A percentile compares a stretch with the other conserved stretches of the same genome.
Conservation (phyloP, 106 monocot species). For the Xerophyta viscosa region DNA sequence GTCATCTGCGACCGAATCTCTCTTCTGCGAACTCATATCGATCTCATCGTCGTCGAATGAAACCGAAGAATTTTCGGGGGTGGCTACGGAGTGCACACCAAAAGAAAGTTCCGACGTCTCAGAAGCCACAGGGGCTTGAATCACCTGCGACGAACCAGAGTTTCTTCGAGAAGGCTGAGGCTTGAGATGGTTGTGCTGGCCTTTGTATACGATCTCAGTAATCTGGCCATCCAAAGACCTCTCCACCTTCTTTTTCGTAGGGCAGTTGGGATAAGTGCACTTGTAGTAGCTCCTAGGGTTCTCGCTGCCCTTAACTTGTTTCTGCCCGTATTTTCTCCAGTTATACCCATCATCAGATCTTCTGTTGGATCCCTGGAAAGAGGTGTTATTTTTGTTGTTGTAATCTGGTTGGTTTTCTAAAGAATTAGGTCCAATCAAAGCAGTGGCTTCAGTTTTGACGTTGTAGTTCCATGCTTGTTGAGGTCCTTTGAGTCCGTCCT, state of each 20-base stretch:
- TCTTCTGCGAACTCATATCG: slow-evolving; percentile 24
- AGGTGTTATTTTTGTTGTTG: neutral
- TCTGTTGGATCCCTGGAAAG: slow-evolving; percentile 8
- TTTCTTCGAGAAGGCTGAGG: slow-evolving; percentile 34
- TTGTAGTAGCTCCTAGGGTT: slow-evolving; percentile 52
- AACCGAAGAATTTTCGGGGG: slow-evolving; percentile 45
- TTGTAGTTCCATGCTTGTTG: slow-evolving; percentile 17
- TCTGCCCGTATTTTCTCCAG: slow-evolving; percentile 61
- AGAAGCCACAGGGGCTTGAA: neutral
- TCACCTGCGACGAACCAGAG: slow-evolving; percentile 5
- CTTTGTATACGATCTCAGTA: slow-evolving; percentile 54
- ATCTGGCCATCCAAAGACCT: slow-evolving; percentile 35
- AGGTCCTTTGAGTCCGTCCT: too few relatives aligned
- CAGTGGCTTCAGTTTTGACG: slow-evolving; percentile 4
- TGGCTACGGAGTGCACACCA: slow-evolving; percentile 20
- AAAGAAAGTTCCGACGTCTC: slow-evolving; percentile 22
- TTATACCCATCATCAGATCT: slow-evolving; percentile 48
- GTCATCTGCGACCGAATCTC: slow-evolving; percentile 7
- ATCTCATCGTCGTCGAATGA: slow-evolving; percentile 40
- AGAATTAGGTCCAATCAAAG: slow-evolving; percentile 10
- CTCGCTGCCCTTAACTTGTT: slow-evolving; percentile 53
- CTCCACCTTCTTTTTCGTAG: slow-evolving; percentile 49
- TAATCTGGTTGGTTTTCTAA: slow-evolving; percentile 2
- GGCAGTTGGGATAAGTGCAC: slow-evolving; percentile 41
- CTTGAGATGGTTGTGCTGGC: slow-evolving; percentile 44